Percentiles rank a stretch among this genome's conserved stretches.
Evolutionary conservation across 2,329 filamentous ascomycete genomes (phyloP).

Genomic region (Venturia effusa): DNA sequence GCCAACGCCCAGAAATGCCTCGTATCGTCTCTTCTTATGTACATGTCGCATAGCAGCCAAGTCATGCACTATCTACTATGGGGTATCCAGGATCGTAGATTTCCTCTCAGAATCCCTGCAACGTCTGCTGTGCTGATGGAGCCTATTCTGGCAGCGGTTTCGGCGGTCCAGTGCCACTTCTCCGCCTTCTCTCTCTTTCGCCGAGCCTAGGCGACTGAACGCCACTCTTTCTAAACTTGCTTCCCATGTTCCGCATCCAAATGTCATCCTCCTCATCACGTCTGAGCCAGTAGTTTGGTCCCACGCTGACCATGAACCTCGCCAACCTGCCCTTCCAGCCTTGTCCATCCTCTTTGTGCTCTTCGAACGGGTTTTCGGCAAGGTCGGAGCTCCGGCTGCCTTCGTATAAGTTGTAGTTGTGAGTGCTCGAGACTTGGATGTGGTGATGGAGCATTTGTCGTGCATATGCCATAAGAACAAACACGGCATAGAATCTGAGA

Average conservation of each 20-base stretch:
- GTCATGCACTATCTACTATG: not conserved
- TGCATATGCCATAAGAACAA: slow-evolving; percentile 76
- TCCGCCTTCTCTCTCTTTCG: slow-evolving; percentile 49
- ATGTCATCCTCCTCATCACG: slow-evolving; percentile 48
- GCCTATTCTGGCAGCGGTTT: slow-evolving; percentile 18
- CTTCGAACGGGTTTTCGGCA: slow-evolving; percentile 59
- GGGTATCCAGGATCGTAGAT: not conserved
- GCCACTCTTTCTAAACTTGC: slow-evolving; percentile 44
- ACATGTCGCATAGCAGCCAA: not conserved
- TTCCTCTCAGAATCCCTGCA: not conserved
- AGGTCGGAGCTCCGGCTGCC: slow-evolving; percentile 32
- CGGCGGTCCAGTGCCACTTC: slow-evolving; percentile 49
- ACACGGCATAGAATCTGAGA: slow-evolving; percentile 69
- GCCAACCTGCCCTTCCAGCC: slow-evolving; percentile 73
- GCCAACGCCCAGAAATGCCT: slow-evolving; percentile 1
- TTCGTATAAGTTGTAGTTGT: slow-evolving; percentile 20
- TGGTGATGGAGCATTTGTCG: slow-evolving; percentile 64
- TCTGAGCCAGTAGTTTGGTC: slow-evolving; percentile 72
- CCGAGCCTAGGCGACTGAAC: slow-evolving; percentile 34
- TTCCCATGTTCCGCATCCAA: slow-evolving; percentile 55
- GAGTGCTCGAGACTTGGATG: slow-evolving; percentile 36
- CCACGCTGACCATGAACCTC: slow-evolving; percentile 64
- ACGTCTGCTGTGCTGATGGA: too few relatives aligned
- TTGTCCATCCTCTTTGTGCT: slow-evolving; percentile 59
- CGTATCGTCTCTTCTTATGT: not conserved